phyloP scores from a whole-genome alignment of 31 red algal genomes.

The Asparagopsis taxiformis region DNA sequence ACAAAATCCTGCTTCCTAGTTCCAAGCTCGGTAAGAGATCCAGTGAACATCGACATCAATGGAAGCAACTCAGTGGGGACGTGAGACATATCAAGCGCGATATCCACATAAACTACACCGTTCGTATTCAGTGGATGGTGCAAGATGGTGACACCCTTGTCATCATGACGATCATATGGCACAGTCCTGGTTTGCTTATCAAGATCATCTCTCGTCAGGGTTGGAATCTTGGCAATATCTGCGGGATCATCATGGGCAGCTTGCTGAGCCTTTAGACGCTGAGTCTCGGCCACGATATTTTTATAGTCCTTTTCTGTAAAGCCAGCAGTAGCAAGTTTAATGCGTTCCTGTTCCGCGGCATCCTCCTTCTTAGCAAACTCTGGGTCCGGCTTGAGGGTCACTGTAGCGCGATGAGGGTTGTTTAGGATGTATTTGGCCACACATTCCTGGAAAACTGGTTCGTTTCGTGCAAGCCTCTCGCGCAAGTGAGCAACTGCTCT shows the following conservation, averaged over 20 bases:
- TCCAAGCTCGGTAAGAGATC: conserved; percentile 79
- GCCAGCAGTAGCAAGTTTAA: conserved; percentile 37
- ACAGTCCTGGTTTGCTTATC: conserved; percentile 75
- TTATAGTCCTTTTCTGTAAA: conserved; percentile 67
- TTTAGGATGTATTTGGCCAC: conserved; percentile 78
- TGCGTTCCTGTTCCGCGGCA: conserved; percentile 68
- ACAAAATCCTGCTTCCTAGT: conserved; percentile 84
- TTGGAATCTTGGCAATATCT: conserved; percentile 90
- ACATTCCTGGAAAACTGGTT: conserved; percentile 74
- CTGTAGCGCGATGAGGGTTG: conserved; percentile 79
- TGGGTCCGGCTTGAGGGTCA: conserved; percentile 78
- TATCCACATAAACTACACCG: conserved; percentile 92
- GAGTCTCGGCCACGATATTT: conserved; percentile 71
- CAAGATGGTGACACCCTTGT: conserved; percentile 69
- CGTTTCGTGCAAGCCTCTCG: conserved; percentile 49
- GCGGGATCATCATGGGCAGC: conserved; percentile 83
- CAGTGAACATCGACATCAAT: conserved; percentile 81
- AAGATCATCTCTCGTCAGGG: conserved; percentile 72
- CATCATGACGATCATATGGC: conserved; percentile 49
- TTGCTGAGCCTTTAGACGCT: conserved; percentile 94
- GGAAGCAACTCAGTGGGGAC: conserved; percentile 81
- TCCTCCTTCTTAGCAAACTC: conserved; percentile 67
- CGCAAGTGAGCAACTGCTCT: conserved; percentile 55
- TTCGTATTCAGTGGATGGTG: conserved; percentile 84
- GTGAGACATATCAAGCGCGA: conserved; percentile 82